A percentile compares a stretch with the other conserved stretches of the same genome.
Conservation (phyloP, 75 land plant genomes). For the Pseudotsuga menziesii region DNA sequence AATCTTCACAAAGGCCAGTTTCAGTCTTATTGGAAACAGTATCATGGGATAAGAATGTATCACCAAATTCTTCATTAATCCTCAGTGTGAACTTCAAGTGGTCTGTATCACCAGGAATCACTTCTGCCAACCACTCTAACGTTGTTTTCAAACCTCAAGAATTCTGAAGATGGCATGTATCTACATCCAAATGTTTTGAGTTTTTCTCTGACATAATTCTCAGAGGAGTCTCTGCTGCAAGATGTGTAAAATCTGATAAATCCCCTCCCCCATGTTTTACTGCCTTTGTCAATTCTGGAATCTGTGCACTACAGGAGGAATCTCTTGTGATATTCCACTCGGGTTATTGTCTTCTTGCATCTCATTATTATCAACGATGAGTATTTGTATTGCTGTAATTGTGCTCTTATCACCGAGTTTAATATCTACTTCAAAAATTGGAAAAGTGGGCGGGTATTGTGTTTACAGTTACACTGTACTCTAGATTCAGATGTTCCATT, state of each 20-base stretch:
- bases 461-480: too few relatives aligned
- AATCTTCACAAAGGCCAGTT: not conserved
- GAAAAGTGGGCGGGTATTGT: too few relatives aligned
- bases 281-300: too few relatives aligned
- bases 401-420: too few relatives aligned
- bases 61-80: not conserved
- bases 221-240: conserved; percentile 22
- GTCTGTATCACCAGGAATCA: conserved; percentile 13
- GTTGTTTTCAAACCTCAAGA: not conserved
- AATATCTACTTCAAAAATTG: too few relatives aligned
- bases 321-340: too few relatives aligned
- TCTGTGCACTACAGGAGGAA: too few relatives aligned
- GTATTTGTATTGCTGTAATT: too few relatives aligned
- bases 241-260: not conserved
- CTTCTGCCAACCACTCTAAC: conserved; percentile 28
- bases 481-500: too few relatives aligned
- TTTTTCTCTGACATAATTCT: conserved; percentile 9
- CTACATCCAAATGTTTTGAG: not conserved
- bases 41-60: not conserved
- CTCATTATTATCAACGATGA: too few relatives aligned
- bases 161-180: not conserved
- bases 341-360: too few relatives aligned
- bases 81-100: not conserved
- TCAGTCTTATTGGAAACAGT: not conserved
- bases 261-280: not conserved